Evolutionary conservation across 1,284 basidiomycete species (phyloP).

Genomic region (Veloboletus limbatus): DNA sequence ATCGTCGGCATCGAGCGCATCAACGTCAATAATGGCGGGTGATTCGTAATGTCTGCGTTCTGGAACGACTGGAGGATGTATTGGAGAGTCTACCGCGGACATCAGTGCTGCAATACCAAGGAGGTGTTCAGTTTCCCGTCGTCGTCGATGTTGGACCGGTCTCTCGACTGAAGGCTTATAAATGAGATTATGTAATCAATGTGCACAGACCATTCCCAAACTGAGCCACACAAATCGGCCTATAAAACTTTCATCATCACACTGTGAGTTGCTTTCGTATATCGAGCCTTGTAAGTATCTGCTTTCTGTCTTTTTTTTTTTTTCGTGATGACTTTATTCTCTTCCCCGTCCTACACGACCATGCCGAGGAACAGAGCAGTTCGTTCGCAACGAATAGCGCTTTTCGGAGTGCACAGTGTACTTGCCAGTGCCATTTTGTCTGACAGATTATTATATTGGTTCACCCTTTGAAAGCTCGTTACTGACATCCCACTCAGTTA

Average conservation of each 20-base stretch:
- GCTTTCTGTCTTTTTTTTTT: slow-evolving; percentile 2
- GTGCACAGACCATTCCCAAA: slow-evolving; percentile 35
- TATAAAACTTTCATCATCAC: slow-evolving; percentile 28
- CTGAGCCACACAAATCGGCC: slow-evolving; percentile 20
- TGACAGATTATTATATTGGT: slow-evolving; percentile 40
- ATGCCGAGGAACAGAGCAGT: slow-evolving; percentile 71
- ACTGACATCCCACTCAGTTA: slow-evolving; percentile 14
- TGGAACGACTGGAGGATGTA: slow-evolving; percentile 8
- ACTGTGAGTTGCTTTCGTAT: slow-evolving; percentile 2
- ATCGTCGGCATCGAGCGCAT: slow-evolving; percentile 37
- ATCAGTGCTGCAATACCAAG: slow-evolving; percentile 15
- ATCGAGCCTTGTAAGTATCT: slow-evolving; percentile 20
- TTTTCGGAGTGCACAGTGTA: slow-evolving; percentile 62
- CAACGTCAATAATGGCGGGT: slow-evolving; percentile 40
- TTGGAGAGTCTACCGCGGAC: slow-evolving; percentile 19
- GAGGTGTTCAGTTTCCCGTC: slow-evolving; percentile 3
- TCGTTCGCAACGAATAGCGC: slow-evolving; percentile 70
- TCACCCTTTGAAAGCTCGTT: background rate
- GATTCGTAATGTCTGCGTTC: slow-evolving; percentile 16
- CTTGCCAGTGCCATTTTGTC: slow-evolving; percentile 83
- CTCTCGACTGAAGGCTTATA: slow-evolving; percentile 15
- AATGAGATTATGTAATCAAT: slow-evolving; percentile 22
- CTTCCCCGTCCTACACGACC: slow-evolving; percentile 83
- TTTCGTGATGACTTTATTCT: slow-evolving; percentile 70
- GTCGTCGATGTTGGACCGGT: slow-evolving; percentile 27